phyloP scores from a whole-genome alignment of 768 basidiomycete genomes.

The Solioccasus polychromus region DNA sequence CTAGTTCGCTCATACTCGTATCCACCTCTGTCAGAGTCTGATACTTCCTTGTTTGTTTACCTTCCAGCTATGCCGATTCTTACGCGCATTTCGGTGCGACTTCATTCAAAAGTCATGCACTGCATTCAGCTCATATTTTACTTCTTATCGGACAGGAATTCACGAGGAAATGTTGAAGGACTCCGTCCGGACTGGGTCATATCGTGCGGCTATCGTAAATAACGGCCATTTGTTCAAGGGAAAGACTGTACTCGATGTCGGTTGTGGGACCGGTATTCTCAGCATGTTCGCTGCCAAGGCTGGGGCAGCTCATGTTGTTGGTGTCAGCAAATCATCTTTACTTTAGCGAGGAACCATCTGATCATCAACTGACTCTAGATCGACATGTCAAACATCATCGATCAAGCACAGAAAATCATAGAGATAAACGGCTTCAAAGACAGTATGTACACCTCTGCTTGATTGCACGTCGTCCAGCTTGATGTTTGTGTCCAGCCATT shows the following conservation, averaged over 20 bases:
- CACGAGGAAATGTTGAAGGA: conserved; percentile 99
- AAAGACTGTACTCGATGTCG: conserved; percentile 96
- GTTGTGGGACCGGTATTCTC: conserved; percentile 96
- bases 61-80: conserved; percentile 85
- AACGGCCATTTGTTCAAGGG: conserved; percentile 94
- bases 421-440: conserved; percentile 96
- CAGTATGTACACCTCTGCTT: conserved; percentile 54
- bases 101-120: conserved; percentile 4
- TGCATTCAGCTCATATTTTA: conserved; percentile 4
- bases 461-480: conserved; percentile 1
- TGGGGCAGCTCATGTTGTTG: conserved; percentile 90
- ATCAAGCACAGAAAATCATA: conserved; percentile 96
- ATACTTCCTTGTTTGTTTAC: conserved; percentile 34
- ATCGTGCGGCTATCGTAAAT: conserved; percentile 91
- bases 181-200: conserved; percentile 89
- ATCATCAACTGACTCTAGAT: conserved; percentile 51
- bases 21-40: conserved; percentile 33
- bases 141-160: conserved; percentile 57
- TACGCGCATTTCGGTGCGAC: conserved; percentile 88
- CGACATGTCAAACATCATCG: conserved; percentile 99
- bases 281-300: conserved; percentile 98
- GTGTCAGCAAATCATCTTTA: conserved; percentile 48
- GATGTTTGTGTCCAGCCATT: conserved; percentile 55
- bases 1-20: conserved; percentile 61
- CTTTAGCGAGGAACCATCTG: conserved; percentile 6